Percentiles rank a stretch among this genome's conserved stretches.
phyloP scores from a whole-genome alignment of 2,329 filamentous ascomycete genomes.

The Annulohypoxylon truncatum region DNA sequence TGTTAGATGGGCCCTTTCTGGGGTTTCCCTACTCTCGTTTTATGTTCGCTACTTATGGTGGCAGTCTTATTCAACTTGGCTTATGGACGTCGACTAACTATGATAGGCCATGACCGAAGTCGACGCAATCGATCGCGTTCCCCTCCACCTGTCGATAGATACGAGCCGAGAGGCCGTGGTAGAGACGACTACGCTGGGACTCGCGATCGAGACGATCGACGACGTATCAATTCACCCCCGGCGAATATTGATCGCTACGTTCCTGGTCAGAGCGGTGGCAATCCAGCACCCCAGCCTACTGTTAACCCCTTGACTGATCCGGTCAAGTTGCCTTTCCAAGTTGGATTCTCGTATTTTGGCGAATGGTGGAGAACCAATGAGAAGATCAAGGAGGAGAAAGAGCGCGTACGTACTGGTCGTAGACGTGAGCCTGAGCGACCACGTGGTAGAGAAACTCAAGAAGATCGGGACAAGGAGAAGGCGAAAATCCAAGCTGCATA shows the following conservation, averaged over 20 bases:
- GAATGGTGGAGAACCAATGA: conserved; percentile 90
- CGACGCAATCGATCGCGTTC: conserved; percentile 77
- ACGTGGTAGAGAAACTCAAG: conserved; percentile 73
- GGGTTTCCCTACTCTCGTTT: background rate
- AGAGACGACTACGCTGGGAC: conserved; percentile 73
- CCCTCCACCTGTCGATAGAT: conserved; percentile 77
- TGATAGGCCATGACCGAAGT: conserved; percentile 64
- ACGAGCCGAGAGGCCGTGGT: conserved; percentile 74
- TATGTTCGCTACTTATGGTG: conserved; percentile 16
- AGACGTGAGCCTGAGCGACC: conserved; percentile 72
- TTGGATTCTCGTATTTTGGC: conserved; percentile 86
- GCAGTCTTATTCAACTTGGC: conserved; percentile 30
- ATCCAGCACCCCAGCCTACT: conserved; percentile 60
- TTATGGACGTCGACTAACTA: conserved; percentile 40
- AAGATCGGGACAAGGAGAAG: conserved; percentile 83
- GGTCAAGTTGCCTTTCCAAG: conserved; percentile 78
- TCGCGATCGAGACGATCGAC: conserved; percentile 67
- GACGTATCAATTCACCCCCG: conserved; percentile 70
- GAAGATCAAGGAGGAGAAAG: conserved; percentile 83
- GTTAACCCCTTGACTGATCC: conserved; percentile 79
- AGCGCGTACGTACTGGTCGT: conserved; percentile 75
- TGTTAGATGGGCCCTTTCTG: background rate
- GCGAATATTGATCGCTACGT: conserved; percentile 88
- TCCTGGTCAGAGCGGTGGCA: conserved; percentile 74
- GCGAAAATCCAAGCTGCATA: conserved; percentile 79